A percentile compares a stretch with the other conserved stretches of the same genome.
Evolutionary conservation across 1,139 yeast genomes (phyloP).

Genomic region (Suhomyces yuchorum): DNA sequence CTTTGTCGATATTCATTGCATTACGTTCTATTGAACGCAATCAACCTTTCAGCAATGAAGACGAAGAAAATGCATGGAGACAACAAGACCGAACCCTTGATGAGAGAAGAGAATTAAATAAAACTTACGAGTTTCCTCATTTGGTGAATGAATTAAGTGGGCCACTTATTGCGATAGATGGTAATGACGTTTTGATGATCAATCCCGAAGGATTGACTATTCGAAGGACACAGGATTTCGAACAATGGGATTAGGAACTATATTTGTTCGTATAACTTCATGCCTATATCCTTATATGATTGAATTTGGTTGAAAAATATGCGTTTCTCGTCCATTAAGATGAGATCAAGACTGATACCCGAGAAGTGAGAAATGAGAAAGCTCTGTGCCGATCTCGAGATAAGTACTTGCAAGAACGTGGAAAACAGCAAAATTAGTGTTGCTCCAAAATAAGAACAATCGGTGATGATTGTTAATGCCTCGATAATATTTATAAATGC

Average conservation of each 20-base stretch:
- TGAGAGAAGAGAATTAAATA: conserved; percentile 66
- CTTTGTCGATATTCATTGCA: conserved; percentile 84
- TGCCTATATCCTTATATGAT: conserved; percentile 4
- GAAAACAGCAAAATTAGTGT: conserved; percentile 20
- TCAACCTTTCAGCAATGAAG: conserved; percentile 9
- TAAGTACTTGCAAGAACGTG: conserved; percentile 9
- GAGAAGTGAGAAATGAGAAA: conserved; percentile 13
- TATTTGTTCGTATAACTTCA: not conserved
- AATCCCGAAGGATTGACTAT: conserved; percentile 57
- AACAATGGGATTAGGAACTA: conserved; percentile 45
- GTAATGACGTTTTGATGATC: conserved; percentile 61
- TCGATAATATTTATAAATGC: conserved; percentile 68
- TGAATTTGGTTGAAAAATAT: conserved; percentile 3
- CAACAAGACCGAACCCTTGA: conserved; percentile 50
- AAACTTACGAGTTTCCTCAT: conserved; percentile 76
- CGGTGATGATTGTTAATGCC: conserved; percentile 59
- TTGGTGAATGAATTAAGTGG: conserved; percentile 72
- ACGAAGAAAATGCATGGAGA: conserved; percentile 14
- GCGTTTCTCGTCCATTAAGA: conserved; percentile 13
- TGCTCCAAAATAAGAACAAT: conserved; percentile 42
- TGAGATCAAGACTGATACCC: conserved; percentile 6
- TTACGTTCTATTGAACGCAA: conserved; percentile 49
- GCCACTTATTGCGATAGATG: conserved; percentile 74
- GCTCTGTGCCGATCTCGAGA: conserved; percentile 14
- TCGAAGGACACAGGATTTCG: conserved; percentile 46